Percentiles rank a stretch among this genome's conserved stretches.
phyloP scores from a whole-genome alignment of 176 grass and related monocot species.

The Ensete glaucum region DNA sequence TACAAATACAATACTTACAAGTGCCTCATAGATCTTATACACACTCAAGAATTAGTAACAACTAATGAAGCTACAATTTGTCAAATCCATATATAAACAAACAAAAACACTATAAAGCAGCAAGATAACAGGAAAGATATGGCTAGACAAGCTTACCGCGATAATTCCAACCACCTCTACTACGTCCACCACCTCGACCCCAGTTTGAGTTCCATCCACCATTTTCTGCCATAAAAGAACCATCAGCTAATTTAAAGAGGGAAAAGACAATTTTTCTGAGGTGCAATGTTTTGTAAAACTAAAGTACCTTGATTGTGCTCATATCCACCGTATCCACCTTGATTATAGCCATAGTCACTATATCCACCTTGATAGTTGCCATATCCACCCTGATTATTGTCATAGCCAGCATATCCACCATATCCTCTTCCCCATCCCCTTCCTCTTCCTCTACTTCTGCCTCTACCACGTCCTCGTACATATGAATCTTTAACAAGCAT shows the following conservation, averaged over 20 bases:
- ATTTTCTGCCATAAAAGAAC: conserved; percentile 1
- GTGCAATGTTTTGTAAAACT: neutral
- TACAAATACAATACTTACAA: no score
- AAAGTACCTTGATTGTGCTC: neutral
- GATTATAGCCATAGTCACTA: conserved; percentile 1
- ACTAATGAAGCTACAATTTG: no score
- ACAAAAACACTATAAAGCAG: no score
- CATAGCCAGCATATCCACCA: conserved; percentile 19
- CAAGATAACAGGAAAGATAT: neutral
- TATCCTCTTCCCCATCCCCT: conserved; percentile 75
- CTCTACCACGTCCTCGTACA: conserved; percentile 43
- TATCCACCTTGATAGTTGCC: conserved; percentile 1
- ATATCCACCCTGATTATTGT: conserved; percentile 1
- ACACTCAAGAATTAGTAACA: no score
- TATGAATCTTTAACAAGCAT: conserved; percentile 38
- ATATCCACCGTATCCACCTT: conserved; percentile 4
- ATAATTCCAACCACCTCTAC: neutral
- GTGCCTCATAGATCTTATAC: no score
- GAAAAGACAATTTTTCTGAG: neutral
- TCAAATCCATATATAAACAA: no score
- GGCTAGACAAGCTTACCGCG: neutral
- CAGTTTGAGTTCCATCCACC: conserved; percentile 1
- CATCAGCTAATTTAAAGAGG: neutral
- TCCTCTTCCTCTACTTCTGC: conserved; percentile 45
- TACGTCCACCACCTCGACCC: neutral